Percentiles rank a stretch among this genome's conserved stretches.
Evolutionary conservation across 202 grass and related monocot genomes (phyloP).

Genomic region (Brachypodium distachyon): DNA sequence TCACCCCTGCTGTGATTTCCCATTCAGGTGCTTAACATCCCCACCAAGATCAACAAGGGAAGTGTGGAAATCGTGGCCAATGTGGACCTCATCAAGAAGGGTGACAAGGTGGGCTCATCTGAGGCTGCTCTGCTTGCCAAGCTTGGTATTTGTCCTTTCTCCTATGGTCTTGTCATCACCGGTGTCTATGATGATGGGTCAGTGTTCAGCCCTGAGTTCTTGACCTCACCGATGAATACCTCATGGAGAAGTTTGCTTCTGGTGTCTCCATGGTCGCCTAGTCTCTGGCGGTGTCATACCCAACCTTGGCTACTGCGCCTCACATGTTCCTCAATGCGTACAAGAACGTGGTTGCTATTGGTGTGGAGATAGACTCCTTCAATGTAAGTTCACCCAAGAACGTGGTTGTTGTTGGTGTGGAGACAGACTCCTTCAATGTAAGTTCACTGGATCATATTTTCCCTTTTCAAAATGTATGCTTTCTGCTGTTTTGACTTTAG

Average conservation of each 20-base stretch:
- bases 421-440: conserved; percentile 75
- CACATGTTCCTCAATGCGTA: conserved; percentile 87
- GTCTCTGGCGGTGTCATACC: conserved; percentile 54
- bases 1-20: not conserved
- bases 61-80: conserved; percentile 77
- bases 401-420: no score
- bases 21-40: conserved; percentile 73
- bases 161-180: conserved; percentile 53
- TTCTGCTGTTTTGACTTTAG: no score
- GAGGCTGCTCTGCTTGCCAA: conserved; percentile 76
- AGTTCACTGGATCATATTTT: not conserved
- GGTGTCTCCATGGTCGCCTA: conserved; percentile 70
- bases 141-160: conserved; percentile 73
- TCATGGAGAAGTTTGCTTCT: conserved; percentile 46
- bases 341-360: conserved; percentile 78
- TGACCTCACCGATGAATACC: conserved; percentile 66
- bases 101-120: conserved; percentile 69
- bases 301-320: conserved; percentile 51
- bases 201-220: conserved; percentile 76
- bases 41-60: conserved; percentile 89
- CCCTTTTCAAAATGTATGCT: not conserved
- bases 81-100: conserved; percentile 72
- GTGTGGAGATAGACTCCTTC: no score
- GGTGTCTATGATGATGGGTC: conserved; percentile 58
- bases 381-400: no score